Base-by-base conservation (phyloP, 805 yeast species). In the Hanseniaspora vineae region DNA sequence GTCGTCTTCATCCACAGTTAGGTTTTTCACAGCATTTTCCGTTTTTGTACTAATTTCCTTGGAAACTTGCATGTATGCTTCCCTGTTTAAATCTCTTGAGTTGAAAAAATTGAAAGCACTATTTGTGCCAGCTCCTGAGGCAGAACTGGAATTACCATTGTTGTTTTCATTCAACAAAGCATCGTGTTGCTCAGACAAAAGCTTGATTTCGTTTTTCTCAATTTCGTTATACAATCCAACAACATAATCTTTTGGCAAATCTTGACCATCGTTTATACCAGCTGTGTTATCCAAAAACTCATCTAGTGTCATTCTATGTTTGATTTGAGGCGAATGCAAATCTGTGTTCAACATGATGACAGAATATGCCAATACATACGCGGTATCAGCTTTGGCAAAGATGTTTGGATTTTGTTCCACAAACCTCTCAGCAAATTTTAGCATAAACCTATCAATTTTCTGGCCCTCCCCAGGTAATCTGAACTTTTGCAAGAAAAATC, bases 391-490 rank as follows among this genome's bases (percentile, higher is more conserved):
- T 57, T 85, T 85, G 0, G 95, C 80, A 64, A 90, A 90, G 0
- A 81, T 73, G n/a, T 71, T 71, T 10, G 96, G 96, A 60, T 92
- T 92, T 51, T 90, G 96, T 53, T 84, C 80, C 19, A 81, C 80
- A 60, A 81, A 92, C 54, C 95, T 74, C 64, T 87, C 95, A 5
- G 98, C 98, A 69, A 94, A 94, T 59, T 92, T 90, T 61, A 92
- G 76, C 96, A 94, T 86, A 60, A 81, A 87, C 56, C 99, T 75
- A 70, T 92, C 98, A 60, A 92, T 90, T 59, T 92, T 90, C 67
- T 92, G 99, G 5, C 96, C 89, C 66, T 92, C 99, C 45, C 99
- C 99, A 2, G 99, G 98, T 50, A 92, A 73, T 62, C 98, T 74
- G 67, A 92, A 94, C 44, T 78, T 73, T 59, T 94, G 98, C 50